Evolutionary conservation across 148 eudicot species (phyloP).

Genomic region (Cornus kousa): DNA sequence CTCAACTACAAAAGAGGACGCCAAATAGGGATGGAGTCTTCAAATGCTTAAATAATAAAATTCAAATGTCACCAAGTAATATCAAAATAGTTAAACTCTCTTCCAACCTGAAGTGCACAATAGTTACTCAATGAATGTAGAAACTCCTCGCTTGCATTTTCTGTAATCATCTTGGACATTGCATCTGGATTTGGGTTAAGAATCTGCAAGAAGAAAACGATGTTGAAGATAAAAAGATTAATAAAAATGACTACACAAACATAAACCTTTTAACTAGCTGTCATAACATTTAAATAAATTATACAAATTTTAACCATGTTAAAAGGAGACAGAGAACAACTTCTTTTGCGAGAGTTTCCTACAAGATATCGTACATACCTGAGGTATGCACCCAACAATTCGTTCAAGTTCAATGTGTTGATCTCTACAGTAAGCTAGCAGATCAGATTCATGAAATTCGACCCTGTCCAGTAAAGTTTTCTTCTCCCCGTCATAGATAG

Average conservation of each 20-base stretch:
- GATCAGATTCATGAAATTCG: slow-evolving; percentile 91
- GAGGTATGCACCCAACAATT: slow-evolving; percentile 98
- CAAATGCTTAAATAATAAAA: not conserved
- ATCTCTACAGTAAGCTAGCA: slow-evolving; percentile 83
- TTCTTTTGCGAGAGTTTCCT: not conserved
- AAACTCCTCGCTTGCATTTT: slow-evolving; percentile 97
- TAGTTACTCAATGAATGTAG: slow-evolving; percentile 88
- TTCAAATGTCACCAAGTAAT: not conserved
- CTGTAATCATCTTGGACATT: slow-evolving; percentile 94
- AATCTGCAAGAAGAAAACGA: slow-evolving; percentile 53
- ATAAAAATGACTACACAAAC: not conserved
- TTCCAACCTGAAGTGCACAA: slow-evolving; percentile 95
- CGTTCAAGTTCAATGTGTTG: slow-evolving; percentile 85
- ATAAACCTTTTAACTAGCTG: not conserved
- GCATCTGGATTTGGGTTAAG: slow-evolving; percentile 99
- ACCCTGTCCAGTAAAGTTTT: slow-evolving; percentile 91
- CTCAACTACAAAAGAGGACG: not conserved
- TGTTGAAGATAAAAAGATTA: not conserved
- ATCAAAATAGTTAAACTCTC: slow-evolving; percentile 12
- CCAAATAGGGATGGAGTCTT: not conserved
- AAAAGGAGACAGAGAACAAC: not conserved
- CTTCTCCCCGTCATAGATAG: slow-evolving; percentile 73
- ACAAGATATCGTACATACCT: slow-evolving; percentile 38
- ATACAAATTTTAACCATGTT: not conserved
- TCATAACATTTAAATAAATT: not conserved